A percentile compares a stretch with the other conserved stretches of the same genome.
Conservation (phyloP, 2,329 filamentous ascomycete genomes). For the Diaporthe sp. region DNA sequence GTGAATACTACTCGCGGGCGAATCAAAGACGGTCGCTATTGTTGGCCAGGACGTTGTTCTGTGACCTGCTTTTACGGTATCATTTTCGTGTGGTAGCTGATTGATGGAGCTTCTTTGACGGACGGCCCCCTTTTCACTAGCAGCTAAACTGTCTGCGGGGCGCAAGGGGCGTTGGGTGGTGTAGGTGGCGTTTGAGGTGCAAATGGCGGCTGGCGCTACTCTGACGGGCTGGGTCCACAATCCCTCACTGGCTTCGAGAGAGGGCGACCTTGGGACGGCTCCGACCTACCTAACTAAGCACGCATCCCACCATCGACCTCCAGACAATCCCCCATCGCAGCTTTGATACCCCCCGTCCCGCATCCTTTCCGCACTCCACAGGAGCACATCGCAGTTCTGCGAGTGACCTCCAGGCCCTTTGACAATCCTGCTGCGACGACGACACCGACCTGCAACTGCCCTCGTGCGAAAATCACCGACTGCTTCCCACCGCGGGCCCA, state of each 20-base stretch:
- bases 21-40: not conserved
- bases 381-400: slow-evolving; percentile 23
- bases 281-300: slow-evolving; percentile 27
- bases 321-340: slow-evolving; percentile 33
- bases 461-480: slow-evolving; percentile 35
- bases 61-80: slow-evolving; percentile 4
- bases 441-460: slow-evolving; percentile 28
- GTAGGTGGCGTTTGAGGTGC: slow-evolving; percentile 33
- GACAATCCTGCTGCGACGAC: slow-evolving; percentile 31
- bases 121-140: slow-evolving; percentile 29
- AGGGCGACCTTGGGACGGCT: slow-evolving; percentile 34
- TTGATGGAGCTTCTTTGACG: slow-evolving; percentile 20
- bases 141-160: slow-evolving; percentile 29
- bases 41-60: not conserved
- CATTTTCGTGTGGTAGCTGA: slow-evolving; percentile 10
- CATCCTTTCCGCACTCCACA: slow-evolving; percentile 31
- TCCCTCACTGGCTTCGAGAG: slow-evolving; percentile 32
- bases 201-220: slow-evolving; percentile 30
- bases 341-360: slow-evolving; percentile 38
- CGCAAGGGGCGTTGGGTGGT: slow-evolving; percentile 24
- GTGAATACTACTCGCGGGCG: not conserved
- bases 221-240: slow-evolving; percentile 16
- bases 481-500: slow-evolving; percentile 27
- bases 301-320: slow-evolving; percentile 37
- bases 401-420: slow-evolving; percentile 20